Evolutionary conservation across 768 basidiomycete species (phyloP).

Genomic region (Hydnomerulius pinastri): DNA sequence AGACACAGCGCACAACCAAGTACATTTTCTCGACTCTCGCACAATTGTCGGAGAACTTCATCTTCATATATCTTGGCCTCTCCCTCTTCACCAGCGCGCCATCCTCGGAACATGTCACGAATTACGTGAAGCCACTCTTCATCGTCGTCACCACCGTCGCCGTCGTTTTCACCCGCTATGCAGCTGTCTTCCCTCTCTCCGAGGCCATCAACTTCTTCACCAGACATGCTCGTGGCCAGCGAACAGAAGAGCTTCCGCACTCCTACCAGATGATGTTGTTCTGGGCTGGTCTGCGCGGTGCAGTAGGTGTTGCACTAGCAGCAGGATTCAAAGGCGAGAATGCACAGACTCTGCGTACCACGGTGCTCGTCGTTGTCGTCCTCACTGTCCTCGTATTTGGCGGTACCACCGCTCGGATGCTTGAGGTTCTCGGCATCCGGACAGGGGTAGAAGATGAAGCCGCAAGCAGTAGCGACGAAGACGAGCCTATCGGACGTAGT

Average conservation of each 20-base stretch:
- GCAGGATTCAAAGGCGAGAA: constrained; percentile 95
- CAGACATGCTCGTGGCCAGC: constrained; percentile 79
- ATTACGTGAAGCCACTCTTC: constrained; percentile 93
- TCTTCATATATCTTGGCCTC: constrained; percentile 98
- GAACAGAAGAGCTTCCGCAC: constrained; percentile 90
- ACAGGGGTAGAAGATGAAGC: constrained; percentile 95
- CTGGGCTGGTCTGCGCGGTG: constrained; percentile 96
- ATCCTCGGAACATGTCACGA: constrained; percentile 71
- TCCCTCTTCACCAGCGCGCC: constrained; percentile 92
- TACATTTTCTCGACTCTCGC: constrained; percentile 96
- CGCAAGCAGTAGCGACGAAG: constrained; percentile 58
- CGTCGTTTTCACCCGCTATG: constrained; percentile 93
- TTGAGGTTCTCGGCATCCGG: constrained; percentile 94
- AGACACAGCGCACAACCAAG: constrained; percentile 91
- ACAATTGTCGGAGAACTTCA: constrained; percentile 96
- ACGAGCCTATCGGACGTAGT: constrained; percentile 32
- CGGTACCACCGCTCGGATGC: constrained; percentile 95
- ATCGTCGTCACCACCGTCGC: constrained; percentile 89
- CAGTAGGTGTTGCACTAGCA: constrained; percentile 96
- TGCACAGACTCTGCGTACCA: constrained; percentile 87
- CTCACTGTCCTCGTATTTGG: constrained; percentile 94
- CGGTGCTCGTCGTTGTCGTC: constrained; percentile 94
- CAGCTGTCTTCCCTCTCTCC: constrained; percentile 93
- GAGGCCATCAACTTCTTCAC: constrained; percentile 94
- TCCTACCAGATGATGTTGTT: constrained; percentile 99